These are phyloP conservation scores for Starmera pachycereana DNA, from an alignment of 805 yeast species.

Conservation along the genomic window DNA sequence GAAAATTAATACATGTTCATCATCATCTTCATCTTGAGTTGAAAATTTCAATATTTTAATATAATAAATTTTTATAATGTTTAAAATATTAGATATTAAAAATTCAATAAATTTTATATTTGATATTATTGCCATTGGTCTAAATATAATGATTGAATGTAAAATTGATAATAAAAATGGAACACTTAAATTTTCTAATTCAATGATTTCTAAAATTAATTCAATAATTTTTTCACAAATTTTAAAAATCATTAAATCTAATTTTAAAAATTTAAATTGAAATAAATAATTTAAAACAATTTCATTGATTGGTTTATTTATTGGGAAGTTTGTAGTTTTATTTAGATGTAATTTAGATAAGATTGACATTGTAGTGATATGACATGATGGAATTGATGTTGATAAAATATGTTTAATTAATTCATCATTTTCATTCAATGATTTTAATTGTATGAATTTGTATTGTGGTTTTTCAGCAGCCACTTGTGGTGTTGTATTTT, in stretches of 20 bases:
- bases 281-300: conserved; percentile 30
- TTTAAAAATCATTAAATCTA: conserved; percentile 39
- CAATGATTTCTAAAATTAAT: conserved; percentile 17
- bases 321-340: conserved; percentile 17
- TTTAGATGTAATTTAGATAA: conserved; percentile 22
- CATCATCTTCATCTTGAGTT: conserved; percentile 7
- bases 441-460: not conserved
- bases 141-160: conserved; percentile 43
- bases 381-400: conserved; percentile 27
- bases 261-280: conserved; percentile 29
- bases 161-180: conserved; percentile 55
- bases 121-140: conserved; percentile 49
- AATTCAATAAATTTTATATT: conserved; percentile 22
- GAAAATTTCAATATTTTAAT: conserved; percentile 16
- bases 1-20: conserved; percentile 7
- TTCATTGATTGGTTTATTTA: conserved; percentile 23
- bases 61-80: conserved; percentile 9
- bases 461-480: conserved; percentile 9
- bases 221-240: conserved; percentile 26
- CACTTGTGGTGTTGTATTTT: not conserved
- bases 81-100: conserved; percentile 12
- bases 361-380: conserved; percentile 21
- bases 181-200: conserved; percentile 10
- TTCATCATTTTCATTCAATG: conserved; percentile 23
- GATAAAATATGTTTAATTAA: conserved; percentile 26